Base-by-base conservation (phyloP, 2,329 filamentous ascomycete genomes). In the Dactylellina cionopaga region DNA sequence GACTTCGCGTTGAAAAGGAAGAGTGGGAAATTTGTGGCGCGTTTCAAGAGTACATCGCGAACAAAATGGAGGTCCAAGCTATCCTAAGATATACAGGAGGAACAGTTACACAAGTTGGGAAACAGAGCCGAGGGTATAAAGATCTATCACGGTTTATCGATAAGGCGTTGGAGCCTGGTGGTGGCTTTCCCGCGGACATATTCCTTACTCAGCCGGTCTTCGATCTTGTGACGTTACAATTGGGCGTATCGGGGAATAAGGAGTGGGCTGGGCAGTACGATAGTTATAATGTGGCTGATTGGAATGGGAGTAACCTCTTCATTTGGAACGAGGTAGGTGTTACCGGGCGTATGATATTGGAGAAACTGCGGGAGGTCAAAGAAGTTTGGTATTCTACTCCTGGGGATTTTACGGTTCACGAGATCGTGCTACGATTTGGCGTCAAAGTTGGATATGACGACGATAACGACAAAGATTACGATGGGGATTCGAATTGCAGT, bases 161-260 rank as follows among this genome's bases (percentile, higher is more conserved):
- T 10, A 33, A 19, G 4, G 49, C 22, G 25, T 27, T 24, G 25
- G 49, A n/a, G n/a, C n/a, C n/a, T n/a, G n/a, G n/a, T n/a, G 29
- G 17, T 6, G 15, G 37, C 2, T 39, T 33, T 7, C 33, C 55
- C n/a, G n/a, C n/a, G 9, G 55, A 47, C 24, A 2, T 41, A n/a
- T 41, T 54, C 24, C 10, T 59, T 0, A 68, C 43, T 3, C 43
- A 58, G 15, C 63, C 63, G 5, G 52, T 29, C 0, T 17, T 68
- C 13, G 39, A 27, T 0, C 22, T 46, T 0, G 29, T 56, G 11
- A 24, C 19, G 5, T 5, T 65, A 2, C 15, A 56, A 7, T 65
- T 65, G n/a, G 11, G 33, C 25, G 6, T 52, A 1, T 4, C 1
- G 19, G 3, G 24, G 29, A 17, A 55, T 27, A 17, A n/a, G 3